Evolutionary conservation across 164 flowering plant species (phyloP), one percentile per base, ranked within the genome.

Genomic region (Tetrastigma voinierianum): DNA sequence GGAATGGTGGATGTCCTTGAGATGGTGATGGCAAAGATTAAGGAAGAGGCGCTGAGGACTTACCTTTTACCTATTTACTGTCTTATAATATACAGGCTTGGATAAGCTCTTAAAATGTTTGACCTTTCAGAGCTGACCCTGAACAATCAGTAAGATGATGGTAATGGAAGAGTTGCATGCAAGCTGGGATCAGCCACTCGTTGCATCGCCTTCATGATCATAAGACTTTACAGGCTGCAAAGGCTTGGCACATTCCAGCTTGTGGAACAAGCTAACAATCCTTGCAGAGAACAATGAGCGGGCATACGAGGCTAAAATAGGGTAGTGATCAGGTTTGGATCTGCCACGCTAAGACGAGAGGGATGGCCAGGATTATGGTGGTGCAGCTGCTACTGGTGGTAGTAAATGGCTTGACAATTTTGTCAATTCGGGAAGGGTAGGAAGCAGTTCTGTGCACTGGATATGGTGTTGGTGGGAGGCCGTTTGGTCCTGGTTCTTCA

Each of bases 71-170:
- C 3, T 95, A 81, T 69, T 73, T 92, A 2, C 72, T 90, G 1
- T 81, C 89, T 11, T 92, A 88, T 46, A 70, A 82, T 19, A 84
- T 97, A 15, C 65, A 90, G 62, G 91, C 75, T 65, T 90, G 72
- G 91, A 84, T 51, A 93, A 83, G 65, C 87, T 92, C 16, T 89
- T 17, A 70, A 81, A 45, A 87, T 95, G 90, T 95, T 95, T 78
- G 97, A 89, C 68, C 84, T 95, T 1, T 72, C 95, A 0, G 90
- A 84, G 2, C 84, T 78, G 18, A 67, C 70, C 0, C 73, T 73
- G 91, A 74, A 78, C 82, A 23, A 88, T 86, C 9, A 95, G 95
- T 83, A 89, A 85, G 80, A 92, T 95, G 99, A 90, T 95, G 93
- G 79, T 93, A 44, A 72, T 67, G 59, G 98, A 92, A 61, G 99